Percentiles rank a stretch among this genome's conserved stretches.
These are phyloP conservation scores for Kernera saxatilis DNA, from an alignment of 345 rosid species.

Conservation along the genomic window DNA sequence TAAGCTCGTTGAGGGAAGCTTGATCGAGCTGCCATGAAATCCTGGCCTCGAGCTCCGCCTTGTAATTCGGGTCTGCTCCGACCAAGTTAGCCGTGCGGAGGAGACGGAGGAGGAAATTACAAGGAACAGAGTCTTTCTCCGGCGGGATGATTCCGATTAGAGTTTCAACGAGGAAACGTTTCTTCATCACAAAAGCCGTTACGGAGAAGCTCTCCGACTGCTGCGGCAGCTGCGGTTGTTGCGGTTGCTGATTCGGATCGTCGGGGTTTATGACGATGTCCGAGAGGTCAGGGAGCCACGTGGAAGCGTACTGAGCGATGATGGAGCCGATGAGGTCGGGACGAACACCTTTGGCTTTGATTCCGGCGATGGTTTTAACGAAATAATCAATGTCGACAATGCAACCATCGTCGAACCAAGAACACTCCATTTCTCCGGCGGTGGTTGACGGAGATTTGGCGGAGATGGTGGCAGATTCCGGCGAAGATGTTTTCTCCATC, in stretches of 20 bases:
- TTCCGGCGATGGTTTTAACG: slow-evolving; percentile 60
- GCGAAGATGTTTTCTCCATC: slow-evolving; percentile 41
- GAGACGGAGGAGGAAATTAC: slow-evolving; percentile 80
- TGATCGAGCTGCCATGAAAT: slow-evolving; percentile 80
- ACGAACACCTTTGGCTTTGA: slow-evolving; percentile 75
- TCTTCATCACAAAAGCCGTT: slow-evolving; percentile 64
- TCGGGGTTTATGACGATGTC: slow-evolving; percentile 16
- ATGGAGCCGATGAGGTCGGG: slow-evolving; percentile 80
- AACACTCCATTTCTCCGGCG: slow-evolving; percentile 14
- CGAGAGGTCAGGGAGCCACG: slow-evolving; percentile 79
- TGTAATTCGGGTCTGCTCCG: slow-evolving; percentile 46
- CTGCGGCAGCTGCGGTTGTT: slow-evolving; percentile 24
- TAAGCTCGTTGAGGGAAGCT: slow-evolving; percentile 73
- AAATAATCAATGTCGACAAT: slow-evolving; percentile 77
- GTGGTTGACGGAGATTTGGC: slow-evolving; percentile 36
- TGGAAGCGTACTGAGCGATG: slow-evolving; percentile 74
- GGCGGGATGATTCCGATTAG: slow-evolving; percentile 77
- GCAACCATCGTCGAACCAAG: slow-evolving; percentile 68
- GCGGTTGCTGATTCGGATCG: slow-evolving; percentile 5
- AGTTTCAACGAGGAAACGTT: slow-evolving; percentile 69
- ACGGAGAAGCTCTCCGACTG: slow-evolving; percentile 47
- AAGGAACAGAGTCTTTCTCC: slow-evolving; percentile 71
- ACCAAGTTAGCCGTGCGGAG: slow-evolving; percentile 81
- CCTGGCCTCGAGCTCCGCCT: slow-evolving; percentile 64
- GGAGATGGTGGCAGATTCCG: slow-evolving; percentile 35